A percentile compares a stretch with the other conserved stretches of the same genome.
Evolutionary conservation across 345 rosid species (phyloP).

Genomic region (Eucalyptus pauciflora): DNA sequence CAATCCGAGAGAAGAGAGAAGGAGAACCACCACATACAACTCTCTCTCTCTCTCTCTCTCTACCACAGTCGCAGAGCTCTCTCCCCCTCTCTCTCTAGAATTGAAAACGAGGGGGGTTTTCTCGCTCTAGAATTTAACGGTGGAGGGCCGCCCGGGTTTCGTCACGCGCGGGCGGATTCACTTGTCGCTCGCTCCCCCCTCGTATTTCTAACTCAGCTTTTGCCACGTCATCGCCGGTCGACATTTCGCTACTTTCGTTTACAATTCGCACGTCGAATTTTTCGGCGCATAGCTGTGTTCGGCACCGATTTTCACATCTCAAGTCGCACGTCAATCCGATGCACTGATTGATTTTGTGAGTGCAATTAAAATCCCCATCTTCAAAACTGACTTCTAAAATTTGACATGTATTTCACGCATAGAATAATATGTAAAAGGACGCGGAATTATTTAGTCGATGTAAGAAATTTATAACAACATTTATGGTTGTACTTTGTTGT

Average conservation of each 20-base stretch:
- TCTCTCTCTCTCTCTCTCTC: not conserved
- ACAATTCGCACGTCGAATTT: no score
- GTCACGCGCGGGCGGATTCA: not conserved
- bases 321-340: not conserved
- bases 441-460: no score
- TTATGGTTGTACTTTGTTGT: no score
- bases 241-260: not conserved
- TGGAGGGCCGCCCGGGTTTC: not conserved
- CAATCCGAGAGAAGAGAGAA: not conserved
- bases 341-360: not conserved
- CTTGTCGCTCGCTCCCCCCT: not conserved
- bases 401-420: rapidly evolving
- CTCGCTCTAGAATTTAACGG: not conserved
- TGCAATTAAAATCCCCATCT: no score
- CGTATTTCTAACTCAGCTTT: not conserved
- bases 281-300: no score
- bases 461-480: no score
- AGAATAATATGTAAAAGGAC: no score
- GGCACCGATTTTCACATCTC: not conserved
- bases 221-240: not conserved
- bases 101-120: not conserved
- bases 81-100: not conserved
- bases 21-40: not conserved
- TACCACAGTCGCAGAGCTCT: not conserved
- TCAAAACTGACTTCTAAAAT: no score